These are phyloP conservation scores for Coemansia sp. DNA, from an alignment of 192 early-diverging fungal species.

Conservation along the genomic window DNA sequence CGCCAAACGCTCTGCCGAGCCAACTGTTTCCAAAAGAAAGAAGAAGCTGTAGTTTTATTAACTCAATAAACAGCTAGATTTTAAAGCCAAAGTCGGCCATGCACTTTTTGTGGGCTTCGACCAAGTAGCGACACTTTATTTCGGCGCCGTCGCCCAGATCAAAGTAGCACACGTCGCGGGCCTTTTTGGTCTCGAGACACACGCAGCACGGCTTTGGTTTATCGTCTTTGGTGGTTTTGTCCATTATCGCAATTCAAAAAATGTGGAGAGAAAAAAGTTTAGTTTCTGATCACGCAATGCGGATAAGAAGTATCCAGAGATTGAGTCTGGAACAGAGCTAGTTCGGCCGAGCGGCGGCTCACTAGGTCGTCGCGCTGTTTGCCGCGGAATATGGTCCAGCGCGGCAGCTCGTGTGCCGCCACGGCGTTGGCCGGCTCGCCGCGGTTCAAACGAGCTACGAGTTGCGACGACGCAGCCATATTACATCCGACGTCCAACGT, in stretches of 20 bases:
- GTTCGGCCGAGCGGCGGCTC: slow-evolving; percentile 13
- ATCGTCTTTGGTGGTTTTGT: not conserved
- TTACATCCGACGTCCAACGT: slow-evolving; percentile 30
- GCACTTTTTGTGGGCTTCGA: slow-evolving; percentile 84
- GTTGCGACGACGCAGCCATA: slow-evolving; percentile 12
- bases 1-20: slow-evolving; percentile 53
- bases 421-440: slow-evolving; percentile 17
- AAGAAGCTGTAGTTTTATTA: slow-evolving; percentile 31
- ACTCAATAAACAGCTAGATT: slow-evolving; percentile 53
- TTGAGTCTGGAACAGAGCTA: slow-evolving; percentile 13
- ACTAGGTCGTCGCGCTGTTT: not conserved
- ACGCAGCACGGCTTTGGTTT: slow-evolving; percentile 90
- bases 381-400: slow-evolving; percentile 5
- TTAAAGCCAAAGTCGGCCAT: slow-evolving; percentile 95
- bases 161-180: slow-evolving; percentile 86
- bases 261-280: not conserved
- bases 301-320: not conserved
- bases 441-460: slow-evolving; percentile 14
- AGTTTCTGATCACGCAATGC: not conserved
- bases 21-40: slow-evolving; percentile 14
- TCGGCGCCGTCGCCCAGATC: slow-evolving; percentile 69
- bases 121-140: slow-evolving; percentile 83
- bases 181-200: slow-evolving; percentile 92
- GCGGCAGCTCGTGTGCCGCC: slow-evolving; percentile 11
- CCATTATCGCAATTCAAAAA: not conserved